Percentiles rank a stretch among this genome's conserved stretches.
Conservation (phyloP, 2,329 filamentous ascomycete genomes). For the Xylaria sp. region DNA sequence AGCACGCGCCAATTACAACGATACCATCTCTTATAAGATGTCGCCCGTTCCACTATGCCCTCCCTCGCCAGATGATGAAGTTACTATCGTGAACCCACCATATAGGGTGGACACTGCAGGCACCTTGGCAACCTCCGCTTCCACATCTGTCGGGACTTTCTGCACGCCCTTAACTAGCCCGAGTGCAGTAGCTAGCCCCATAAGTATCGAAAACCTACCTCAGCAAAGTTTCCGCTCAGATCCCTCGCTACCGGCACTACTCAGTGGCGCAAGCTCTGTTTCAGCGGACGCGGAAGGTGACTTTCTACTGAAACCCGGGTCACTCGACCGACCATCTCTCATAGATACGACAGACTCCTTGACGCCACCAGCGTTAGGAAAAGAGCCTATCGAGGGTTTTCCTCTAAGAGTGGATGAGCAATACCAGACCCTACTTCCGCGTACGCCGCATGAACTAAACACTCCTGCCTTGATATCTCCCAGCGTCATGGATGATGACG, state of each 20-base stretch:
- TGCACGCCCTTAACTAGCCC: slow-evolving; percentile 66
- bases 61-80: slow-evolving; percentile 58
- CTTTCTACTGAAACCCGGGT: slow-evolving; percentile 62
- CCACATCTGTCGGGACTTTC: slow-evolving; percentile 60
- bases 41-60: slow-evolving; percentile 36
- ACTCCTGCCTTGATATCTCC: slow-evolving; percentile 40
- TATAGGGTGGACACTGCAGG: slow-evolving; percentile 56
- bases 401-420: slow-evolving; percentile 54
- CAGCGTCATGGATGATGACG: slow-evolving; percentile 53
- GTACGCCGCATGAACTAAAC: slow-evolving; percentile 37
- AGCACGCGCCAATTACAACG: slow-evolving; percentile 47
- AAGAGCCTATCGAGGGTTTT: slow-evolving; percentile 59
- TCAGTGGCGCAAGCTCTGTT: slow-evolving; percentile 72
- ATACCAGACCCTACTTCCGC: slow-evolving; percentile 44
- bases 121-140: slow-evolving; percentile 62
- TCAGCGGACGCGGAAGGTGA: slow-evolving; percentile 72
- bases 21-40: slow-evolving; percentile 37
- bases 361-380: slow-evolving; percentile 62
- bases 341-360: slow-evolving; percentile 65
- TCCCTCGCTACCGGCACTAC: slow-evolving; percentile 69
- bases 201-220: slow-evolving; percentile 53
- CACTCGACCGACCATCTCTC: slow-evolving; percentile 56
- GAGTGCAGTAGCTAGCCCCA: slow-evolving; percentile 62
- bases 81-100: slow-evolving; percentile 48
- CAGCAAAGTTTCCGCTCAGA: slow-evolving; percentile 68